Base-by-base conservation (phyloP, 768 basidiomycete species). In the Crassisporium funariophilum region DNA sequence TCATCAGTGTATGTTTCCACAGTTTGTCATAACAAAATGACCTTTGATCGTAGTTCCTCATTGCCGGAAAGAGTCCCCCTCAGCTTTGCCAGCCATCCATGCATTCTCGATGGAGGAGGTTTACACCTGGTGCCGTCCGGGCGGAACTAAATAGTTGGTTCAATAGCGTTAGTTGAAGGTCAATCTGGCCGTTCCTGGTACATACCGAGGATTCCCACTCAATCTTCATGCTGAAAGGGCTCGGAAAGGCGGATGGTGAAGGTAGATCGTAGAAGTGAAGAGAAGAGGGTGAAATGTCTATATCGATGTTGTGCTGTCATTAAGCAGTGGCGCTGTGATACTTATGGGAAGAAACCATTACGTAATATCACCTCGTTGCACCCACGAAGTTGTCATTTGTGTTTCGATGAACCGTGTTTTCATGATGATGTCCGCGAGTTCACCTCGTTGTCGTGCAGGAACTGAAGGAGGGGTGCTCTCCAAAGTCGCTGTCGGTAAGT, bases 71-170 rank as follows among this genome's bases (percentile, higher is more conserved):
- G 70, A 10, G 86, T 88, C 19, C 86, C 87, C 50, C 86, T 76
- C 78, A 83, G 78, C 65, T 88, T 89, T n/a, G 82, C 80, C 49
- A 88, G 70, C 85, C 86, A 89, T 23, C 87, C 87, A 54, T 89
- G 87, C 63, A 86, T 74, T 9, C 77, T 75, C 5, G 78, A 83
- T 33, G 77, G 76, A 23, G 72, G 74, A 38, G 77, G 81, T 35
- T 67, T 72, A 31, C 71, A 68, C 41, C 74, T 73, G 42, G 67
- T 63, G 35, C 74, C 75, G 60, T 77, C 75, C 15, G 71, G 51
- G 49, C 68, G 64, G 54, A 71, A 74, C 75, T 78, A 46, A 16
- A 40, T 8, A 34, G 35, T 8, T 21, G 37, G 15, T 41, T 35
- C 47, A 17, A 17, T 31, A 36, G 46, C 29, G 29, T 45, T 22